Conservation (phyloP, 2,329 filamentous ascomycete species). For the Botrytis cinerea region DNA sequence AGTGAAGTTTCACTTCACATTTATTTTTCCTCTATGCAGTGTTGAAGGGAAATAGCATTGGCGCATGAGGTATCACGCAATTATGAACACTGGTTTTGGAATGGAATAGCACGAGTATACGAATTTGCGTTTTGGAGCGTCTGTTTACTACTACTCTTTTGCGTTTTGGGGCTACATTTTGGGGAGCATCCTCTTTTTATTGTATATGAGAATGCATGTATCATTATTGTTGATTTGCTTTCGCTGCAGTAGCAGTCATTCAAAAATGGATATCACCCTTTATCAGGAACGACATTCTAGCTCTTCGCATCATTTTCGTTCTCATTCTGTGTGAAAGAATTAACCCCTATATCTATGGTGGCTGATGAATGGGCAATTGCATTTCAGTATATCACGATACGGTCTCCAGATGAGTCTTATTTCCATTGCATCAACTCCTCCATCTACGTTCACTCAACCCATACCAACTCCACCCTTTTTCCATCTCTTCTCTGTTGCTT, state of each 20-base stretch:
- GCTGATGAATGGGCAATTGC: background rate
- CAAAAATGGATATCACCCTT: background rate
- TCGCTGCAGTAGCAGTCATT: background rate
- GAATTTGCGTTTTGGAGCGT: background rate
- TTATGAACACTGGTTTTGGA: background rate
- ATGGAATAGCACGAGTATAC: background rate
- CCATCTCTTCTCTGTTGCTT: background rate
- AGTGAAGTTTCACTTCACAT: constrained; percentile 11
- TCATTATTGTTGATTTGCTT: background rate
- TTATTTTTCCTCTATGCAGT: background rate
- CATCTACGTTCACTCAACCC: background rate
- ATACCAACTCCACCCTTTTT: no score
- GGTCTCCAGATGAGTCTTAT: background rate
- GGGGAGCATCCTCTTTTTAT: background rate
- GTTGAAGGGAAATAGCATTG: background rate
- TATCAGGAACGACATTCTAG: background rate
- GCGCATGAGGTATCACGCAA: background rate
- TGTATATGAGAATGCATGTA: background rate
- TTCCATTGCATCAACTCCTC: background rate
- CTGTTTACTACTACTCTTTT: background rate
- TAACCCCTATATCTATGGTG: background rate
- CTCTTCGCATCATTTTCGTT: background rate
- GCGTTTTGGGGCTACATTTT: background rate
- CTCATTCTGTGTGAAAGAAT: background rate
- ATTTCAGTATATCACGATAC: background rate